These are phyloP conservation scores for Vitis hybrid DNA, from an alignment of 177 flowering plant species.

Conservation along the genomic window DNA sequence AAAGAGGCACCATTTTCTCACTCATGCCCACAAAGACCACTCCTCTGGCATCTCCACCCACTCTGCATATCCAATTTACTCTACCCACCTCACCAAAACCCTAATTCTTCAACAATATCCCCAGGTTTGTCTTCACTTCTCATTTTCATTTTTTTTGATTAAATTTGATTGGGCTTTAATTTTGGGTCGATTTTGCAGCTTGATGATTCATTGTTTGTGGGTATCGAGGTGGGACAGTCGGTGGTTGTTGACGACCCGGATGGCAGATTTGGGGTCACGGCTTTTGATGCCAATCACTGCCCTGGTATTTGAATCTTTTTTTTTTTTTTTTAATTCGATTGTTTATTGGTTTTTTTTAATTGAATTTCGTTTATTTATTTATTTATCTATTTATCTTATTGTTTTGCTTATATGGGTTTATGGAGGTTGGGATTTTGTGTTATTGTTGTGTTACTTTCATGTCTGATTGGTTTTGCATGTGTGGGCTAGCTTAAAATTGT, in stretches of 20 bases:
- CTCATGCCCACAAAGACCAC: conserved; percentile 92
- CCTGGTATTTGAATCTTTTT: conserved; percentile 63
- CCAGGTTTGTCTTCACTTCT: conserved; percentile 34
- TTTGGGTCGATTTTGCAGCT: conserved; percentile 39
- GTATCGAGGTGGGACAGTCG: conserved; percentile 59
- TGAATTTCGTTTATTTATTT: background rate
- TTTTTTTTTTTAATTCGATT: background rate
- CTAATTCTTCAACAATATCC: conserved; percentile 54
- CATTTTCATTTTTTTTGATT: background rate
- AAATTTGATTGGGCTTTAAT: background rate
- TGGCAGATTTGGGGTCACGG: conserved; percentile 60
- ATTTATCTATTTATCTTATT: too few species aligned
- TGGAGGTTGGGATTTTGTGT: background rate
- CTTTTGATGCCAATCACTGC: conserved; percentile 89
- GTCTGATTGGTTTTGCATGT: too few species aligned
- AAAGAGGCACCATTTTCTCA: conserved; percentile 74
- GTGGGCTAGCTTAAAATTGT: too few species aligned
- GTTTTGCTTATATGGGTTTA: background rate
- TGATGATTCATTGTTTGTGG: conserved; percentile 55
- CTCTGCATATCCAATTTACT: conserved; percentile 65
- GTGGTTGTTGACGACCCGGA: conserved; percentile 57
- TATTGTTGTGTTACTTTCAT: background rate
- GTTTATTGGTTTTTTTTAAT: background rate
- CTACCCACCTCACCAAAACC: conserved; percentile 57
- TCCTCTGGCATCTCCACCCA: conserved; percentile 43